A percentile compares a stretch with the other conserved stretches of the same genome.
phyloP scores from a whole-genome alignment of 345 rosid genomes.

The Euclidium syriacum region DNA sequence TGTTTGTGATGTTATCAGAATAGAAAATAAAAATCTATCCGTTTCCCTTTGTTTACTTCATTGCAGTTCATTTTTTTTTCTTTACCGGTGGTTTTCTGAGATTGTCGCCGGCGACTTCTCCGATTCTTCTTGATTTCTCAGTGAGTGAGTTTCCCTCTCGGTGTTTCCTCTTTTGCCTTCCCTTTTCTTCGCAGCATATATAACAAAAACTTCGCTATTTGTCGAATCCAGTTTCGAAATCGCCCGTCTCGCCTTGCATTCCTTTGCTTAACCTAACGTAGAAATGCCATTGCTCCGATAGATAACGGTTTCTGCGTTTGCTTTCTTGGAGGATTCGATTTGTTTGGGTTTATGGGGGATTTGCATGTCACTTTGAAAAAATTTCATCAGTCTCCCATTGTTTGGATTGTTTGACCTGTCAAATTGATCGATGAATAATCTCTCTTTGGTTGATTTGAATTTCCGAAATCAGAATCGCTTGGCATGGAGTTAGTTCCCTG shows the following conservation, averaged over 20 bases:
- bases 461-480: background rate
- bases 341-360: background rate
- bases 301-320: background rate
- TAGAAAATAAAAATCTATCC: too few species aligned
- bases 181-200: background rate
- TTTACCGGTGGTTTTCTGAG: background rate
- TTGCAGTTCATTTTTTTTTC: background rate
- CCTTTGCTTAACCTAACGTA: background rate
- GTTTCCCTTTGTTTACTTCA: too few species aligned
- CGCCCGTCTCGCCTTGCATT: background rate
- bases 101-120: slow-evolving; percentile 10
- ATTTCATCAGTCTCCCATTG: background rate
- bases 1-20: too few species aligned
- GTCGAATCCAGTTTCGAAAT: background rate
- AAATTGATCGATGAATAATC: background rate
- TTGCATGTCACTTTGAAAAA: background rate
- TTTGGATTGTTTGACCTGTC: background rate
- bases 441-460: background rate
- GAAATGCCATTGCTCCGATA: background rate
- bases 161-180: background rate
- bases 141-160: background rate
- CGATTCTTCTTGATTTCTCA: background rate
- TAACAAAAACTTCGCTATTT: background rate
- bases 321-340: background rate
- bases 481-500: background rate